Base-by-base conservation (phyloP, 2,329 filamentous ascomycete genomes). In the Pyricularia sp. region DNA sequence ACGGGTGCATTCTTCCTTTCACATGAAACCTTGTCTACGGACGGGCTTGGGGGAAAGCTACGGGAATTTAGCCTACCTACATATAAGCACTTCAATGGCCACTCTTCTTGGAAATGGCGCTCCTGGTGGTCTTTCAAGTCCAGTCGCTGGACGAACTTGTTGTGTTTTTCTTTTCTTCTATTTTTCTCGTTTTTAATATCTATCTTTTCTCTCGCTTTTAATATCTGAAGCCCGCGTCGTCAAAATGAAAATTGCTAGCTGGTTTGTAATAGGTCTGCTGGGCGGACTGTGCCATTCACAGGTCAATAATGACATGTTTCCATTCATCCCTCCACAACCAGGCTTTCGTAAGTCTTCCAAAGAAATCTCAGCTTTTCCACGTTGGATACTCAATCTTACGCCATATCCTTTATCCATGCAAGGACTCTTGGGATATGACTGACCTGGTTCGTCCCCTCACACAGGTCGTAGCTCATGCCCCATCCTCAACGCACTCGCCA, bases 391-490 rank as follows among this genome's bases (percentile, higher is more conserved):
- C 31, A 33, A 33, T 10, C 9, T 11, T 33, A 9, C 9, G 31
- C 9, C 31, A 33, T 9, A 9, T 33, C 31, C 5, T 33, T 33
- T 11, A 33, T 33, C 31, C 31, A 30, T 33, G 9, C 31, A 33
- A 33, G 2, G 9, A 33, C 31, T 11, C 9, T 33, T 33, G 31
- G 31, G 31, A 11, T 7, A 20, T 64, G 12, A 31, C 28, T 28
- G 3, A 23, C 6, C 6, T 28, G 12, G 9, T 31, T n/a, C n/a
- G 5, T 4, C 1, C 17, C 4, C 55, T n/a, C n/a, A 58, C 10
- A 28, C 30, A 80, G 78, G 78, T 30, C 76, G 79, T n/a, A 78
- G 79, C 0, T 82, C 83, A 26, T 85, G 83, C 69, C 83, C 84
- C 0, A 83, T 84, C 78, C 75, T 85, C 69, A 85, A 85, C 72